These are phyloP conservation scores for Oryza coarctata DNA, from an alignment of 176 grass and related monocot species.

Conservation along the genomic window DNA sequence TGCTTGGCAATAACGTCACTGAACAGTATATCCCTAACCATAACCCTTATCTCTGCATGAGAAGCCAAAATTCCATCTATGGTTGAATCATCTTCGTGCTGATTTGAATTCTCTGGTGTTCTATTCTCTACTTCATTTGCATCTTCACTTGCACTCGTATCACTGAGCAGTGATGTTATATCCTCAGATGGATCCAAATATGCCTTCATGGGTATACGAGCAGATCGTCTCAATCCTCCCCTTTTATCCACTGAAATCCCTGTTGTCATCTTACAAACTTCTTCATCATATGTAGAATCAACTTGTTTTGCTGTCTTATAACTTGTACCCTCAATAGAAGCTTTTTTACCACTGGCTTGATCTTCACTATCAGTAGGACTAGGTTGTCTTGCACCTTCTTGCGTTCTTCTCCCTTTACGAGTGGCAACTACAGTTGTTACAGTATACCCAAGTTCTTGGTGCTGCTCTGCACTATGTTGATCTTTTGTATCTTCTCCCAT, in stretches of 20 bases:
- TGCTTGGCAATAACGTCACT: conserved; percentile 44
- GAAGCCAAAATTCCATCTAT: conserved; percentile 20
- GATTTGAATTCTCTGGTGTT: background rate
- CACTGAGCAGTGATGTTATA: conserved; percentile 13
- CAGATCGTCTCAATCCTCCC: conserved; percentile 38
- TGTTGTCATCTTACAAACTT: background rate
- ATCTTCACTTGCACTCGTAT: conserved; percentile 23
- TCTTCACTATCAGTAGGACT: conserved; percentile 5
- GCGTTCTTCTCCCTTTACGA: conserved; percentile 39
- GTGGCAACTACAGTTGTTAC: conserved; percentile 29
- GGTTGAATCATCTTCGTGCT: conserved; percentile 22
- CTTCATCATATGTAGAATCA: background rate
- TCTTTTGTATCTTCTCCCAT: background rate
- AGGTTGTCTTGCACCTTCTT: conserved; percentile 7
- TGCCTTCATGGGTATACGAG: conserved; percentile 23
- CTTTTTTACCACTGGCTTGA: conserved; percentile 25
- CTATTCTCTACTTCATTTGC: conserved; percentile 23
- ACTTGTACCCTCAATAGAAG: conserved; percentile 29
- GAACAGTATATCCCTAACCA: conserved; percentile 65
- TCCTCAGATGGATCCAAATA: conserved; percentile 30
- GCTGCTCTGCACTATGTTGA: conserved; percentile 14
- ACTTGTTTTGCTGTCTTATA: conserved; percentile 30
- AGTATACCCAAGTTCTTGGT: conserved; percentile 27
- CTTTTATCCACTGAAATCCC: conserved; percentile 3
- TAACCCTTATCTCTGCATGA: conserved; percentile 57